Evolutionary conservation across 192 early-diverging fungal genomes (phyloP).

Genomic region (Coemansia interrupta): DNA sequence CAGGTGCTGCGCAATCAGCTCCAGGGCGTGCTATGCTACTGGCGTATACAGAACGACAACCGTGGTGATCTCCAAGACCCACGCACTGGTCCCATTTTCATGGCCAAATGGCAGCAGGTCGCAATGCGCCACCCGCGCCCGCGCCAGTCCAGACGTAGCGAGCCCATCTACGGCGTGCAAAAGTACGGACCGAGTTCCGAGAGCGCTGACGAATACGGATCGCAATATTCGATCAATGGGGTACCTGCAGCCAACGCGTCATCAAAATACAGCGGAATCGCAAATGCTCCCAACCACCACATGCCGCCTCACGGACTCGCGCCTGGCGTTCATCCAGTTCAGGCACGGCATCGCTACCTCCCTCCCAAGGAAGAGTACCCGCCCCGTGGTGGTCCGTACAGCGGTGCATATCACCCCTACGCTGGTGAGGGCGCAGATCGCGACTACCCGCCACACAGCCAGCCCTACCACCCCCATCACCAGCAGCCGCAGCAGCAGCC

Average conservation of each 20-base stretch:
- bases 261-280: not conserved
- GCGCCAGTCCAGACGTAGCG: constrained; percentile 36
- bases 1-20: constrained; percentile 53
- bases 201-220: not conserved
- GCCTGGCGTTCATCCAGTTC: constrained; percentile 1
- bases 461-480: constrained; percentile 1
- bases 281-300: not conserved
- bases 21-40: constrained; percentile 51
- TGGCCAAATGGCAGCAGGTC: constrained; percentile 40
- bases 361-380: constrained; percentile 1
- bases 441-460: not conserved
- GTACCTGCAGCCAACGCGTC: not conserved
- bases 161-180: constrained; percentile 41
- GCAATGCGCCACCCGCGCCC: constrained; percentile 35
- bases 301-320: not conserved
- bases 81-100: constrained; percentile 24
- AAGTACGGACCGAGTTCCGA: not conserved
- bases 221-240: not conserved
- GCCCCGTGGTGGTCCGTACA: not conserved
- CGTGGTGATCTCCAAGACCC: constrained; percentile 25
- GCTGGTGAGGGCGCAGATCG: not conserved
- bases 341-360: constrained; percentile 1
- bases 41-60: constrained; percentile 39
- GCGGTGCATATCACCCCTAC: not conserved
- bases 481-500: not conserved